phyloP scores from a whole-genome alignment of 257 asterid genomes.

The Verbena officinalis region DNA sequence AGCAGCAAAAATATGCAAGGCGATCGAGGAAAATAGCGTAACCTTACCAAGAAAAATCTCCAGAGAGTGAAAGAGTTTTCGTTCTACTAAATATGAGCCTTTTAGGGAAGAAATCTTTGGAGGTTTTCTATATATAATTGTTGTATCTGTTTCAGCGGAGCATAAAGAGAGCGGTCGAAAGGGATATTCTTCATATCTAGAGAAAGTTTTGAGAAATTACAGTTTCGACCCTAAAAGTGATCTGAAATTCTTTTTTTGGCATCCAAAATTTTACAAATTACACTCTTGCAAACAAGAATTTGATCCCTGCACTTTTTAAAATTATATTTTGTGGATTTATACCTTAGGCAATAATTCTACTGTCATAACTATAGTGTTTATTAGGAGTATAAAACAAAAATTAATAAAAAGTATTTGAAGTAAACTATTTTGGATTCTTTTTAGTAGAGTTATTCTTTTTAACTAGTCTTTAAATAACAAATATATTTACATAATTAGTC shows the following conservation, averaged over 20 bases:
- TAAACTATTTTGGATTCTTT: no score
- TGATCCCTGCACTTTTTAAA: background rate
- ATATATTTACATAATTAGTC: no score
- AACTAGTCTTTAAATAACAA: no score
- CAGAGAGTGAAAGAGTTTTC: background rate
- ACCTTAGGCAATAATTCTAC: no score
- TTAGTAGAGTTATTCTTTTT: no score
- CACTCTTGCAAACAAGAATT: no score
- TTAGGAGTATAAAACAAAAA: no score
- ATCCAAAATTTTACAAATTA: background rate
- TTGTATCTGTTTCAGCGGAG: slow-evolving; percentile 23
- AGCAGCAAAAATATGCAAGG: background rate
- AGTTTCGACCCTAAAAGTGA: background rate
- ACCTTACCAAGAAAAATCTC: background rate
- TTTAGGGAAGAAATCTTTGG: background rate
- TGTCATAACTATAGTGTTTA: no score
- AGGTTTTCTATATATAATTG: background rate
- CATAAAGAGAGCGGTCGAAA: slow-evolving; percentile 21
- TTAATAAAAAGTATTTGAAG: no score
- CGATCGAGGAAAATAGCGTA: background rate
- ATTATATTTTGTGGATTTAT: background rate
- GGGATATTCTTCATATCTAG: slow-evolving; percentile 37
- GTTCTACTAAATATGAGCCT: background rate
- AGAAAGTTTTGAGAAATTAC: slow-evolving; percentile 2
- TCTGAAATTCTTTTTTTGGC: background rate